Percentiles rank a stretch among this genome's conserved stretches.
Conservation (phyloP, 2,329 filamentous ascomycete genomes). For the Colletotrichum abscissum region DNA sequence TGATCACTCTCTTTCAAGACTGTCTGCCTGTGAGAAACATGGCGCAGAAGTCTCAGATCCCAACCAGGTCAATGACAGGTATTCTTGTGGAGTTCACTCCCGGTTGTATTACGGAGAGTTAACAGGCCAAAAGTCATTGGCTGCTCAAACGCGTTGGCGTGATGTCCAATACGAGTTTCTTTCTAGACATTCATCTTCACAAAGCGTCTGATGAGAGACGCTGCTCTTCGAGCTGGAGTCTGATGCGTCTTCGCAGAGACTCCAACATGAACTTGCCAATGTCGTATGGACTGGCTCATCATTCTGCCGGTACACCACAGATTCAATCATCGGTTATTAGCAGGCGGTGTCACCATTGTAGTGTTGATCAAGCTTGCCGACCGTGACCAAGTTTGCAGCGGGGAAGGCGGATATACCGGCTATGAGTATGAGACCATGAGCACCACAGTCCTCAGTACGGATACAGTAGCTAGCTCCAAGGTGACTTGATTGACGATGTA, state of each 20-base stretch:
- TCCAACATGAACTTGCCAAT: too few species aligned
- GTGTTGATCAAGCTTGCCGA: background rate
- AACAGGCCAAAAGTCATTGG: background rate
- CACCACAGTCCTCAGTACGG: background rate
- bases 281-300: background rate
- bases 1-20: background rate
- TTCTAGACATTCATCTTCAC: background rate
- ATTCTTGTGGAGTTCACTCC: background rate
- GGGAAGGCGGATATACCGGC: background rate
- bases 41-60: background rate
- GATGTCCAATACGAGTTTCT: background rate
- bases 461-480: background rate
- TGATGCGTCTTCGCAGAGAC: background rate
- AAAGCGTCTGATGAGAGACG: background rate
- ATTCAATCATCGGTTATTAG: background rate
- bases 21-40: background rate
- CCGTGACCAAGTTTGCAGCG: background rate
- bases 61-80: background rate
- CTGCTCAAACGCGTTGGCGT: background rate
- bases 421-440: background rate
- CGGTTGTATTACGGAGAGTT: background rate
- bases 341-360: background rate
- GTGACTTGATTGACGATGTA: background rate
- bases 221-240: background rate
- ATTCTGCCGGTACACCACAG: background rate